Evolutionary conservation across 306 rosid genomes (phyloP).

Genomic region (Castanea mollissima): DNA sequence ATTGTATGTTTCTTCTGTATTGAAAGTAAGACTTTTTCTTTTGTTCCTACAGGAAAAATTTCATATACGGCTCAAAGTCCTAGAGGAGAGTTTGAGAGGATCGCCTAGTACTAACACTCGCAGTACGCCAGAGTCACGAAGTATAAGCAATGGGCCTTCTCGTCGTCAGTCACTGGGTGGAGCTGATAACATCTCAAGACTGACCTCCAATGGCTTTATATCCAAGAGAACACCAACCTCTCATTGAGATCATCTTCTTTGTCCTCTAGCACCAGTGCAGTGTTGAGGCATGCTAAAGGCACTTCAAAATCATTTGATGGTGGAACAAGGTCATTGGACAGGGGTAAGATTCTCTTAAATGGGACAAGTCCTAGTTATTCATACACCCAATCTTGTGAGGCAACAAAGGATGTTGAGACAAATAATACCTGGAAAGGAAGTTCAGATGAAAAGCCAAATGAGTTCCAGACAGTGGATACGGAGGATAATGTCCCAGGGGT

Average conservation of each 20-base stretch:
- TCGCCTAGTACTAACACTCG: constrained; percentile 63
- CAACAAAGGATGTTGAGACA: constrained; percentile 51
- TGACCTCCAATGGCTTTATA: constrained; percentile 79
- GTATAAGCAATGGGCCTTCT: constrained; percentile 82
- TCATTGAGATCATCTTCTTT: constrained; percentile 52
- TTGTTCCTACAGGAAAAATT: constrained; percentile 69
- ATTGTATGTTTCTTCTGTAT: constrained; percentile 33
- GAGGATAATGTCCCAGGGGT: constrained; percentile 86
- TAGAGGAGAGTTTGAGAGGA: constrained; percentile 94
- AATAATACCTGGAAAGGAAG: constrained; percentile 65
- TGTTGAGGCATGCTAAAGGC: constrained; percentile 94
- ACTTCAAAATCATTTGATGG: constrained; percentile 98
- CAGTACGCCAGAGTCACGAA: constrained; percentile 76
- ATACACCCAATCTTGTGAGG: constrained; percentile 79
- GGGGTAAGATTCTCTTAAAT: constrained; percentile 78
- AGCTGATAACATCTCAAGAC: constrained; percentile 74
- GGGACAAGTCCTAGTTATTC: constrained; percentile 69
- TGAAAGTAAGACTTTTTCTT: constrained; percentile 28
- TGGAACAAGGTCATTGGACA: constrained; percentile 88
- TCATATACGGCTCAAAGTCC: constrained; percentile 88
- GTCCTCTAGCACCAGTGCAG: constrained; percentile 75
- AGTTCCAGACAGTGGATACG: constrained; percentile 52
- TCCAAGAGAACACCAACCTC: constrained; percentile 74
- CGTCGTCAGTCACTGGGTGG: constrained; percentile 98
- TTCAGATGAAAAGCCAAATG: constrained; percentile 78